Conservation (phyloP, 2,329 filamentous ascomycete species). For the Chaetomiaceae sp. region DNA sequence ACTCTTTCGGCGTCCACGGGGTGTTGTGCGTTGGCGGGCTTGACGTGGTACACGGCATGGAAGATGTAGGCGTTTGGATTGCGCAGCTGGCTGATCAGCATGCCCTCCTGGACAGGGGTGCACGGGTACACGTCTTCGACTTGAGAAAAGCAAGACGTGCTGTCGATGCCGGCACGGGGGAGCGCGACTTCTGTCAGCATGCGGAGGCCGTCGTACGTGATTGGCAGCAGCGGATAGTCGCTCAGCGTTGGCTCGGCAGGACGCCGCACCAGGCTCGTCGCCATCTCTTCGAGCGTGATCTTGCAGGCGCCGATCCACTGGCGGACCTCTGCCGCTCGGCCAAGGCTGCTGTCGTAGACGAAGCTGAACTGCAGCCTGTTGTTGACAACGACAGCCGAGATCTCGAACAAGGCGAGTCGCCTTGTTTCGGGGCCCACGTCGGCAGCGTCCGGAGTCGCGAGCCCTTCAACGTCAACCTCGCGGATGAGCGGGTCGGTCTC, state of each 20-base stretch:
- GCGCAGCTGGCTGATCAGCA: slow-evolving; percentile 26
- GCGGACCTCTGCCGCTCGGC: slow-evolving; percentile 9
- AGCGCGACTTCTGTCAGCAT: slow-evolving; percentile 16
- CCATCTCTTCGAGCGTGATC: slow-evolving; percentile 17
- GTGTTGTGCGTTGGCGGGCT: neutral
- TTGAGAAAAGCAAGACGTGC: neutral
- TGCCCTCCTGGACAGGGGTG: slow-evolving; percentile 26
- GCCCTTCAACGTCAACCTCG: slow-evolving; percentile 3
- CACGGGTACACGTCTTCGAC: slow-evolving; percentile 27
- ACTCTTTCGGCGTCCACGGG: slow-evolving; percentile 5
- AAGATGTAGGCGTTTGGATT: slow-evolving; percentile 23
- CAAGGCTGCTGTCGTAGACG: slow-evolving; percentile 19
- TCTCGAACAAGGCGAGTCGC: slow-evolving; percentile 25
- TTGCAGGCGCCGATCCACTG: slow-evolving; percentile 21
- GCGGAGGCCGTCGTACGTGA: slow-evolving; percentile 23
- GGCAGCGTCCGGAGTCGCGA: neutral
- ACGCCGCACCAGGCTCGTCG: slow-evolving; percentile 10
- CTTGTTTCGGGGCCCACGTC: slow-evolving; percentile 24
- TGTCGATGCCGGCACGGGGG: slow-evolving; percentile 19
- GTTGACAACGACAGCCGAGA: slow-evolving; percentile 22
- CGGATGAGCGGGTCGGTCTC: neutral
- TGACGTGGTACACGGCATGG: slow-evolving; percentile 22
- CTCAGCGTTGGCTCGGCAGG: slow-evolving; percentile 24
- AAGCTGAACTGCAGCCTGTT: slow-evolving; percentile 25
- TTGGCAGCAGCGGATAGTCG: slow-evolving; percentile 25